Percentiles rank a stretch among this genome's conserved stretches.
These are phyloP conservation scores for Penicillium brasilianum DNA, from an alignment of 2,329 filamentous ascomycete genomes.

Conservation along the genomic window DNA sequence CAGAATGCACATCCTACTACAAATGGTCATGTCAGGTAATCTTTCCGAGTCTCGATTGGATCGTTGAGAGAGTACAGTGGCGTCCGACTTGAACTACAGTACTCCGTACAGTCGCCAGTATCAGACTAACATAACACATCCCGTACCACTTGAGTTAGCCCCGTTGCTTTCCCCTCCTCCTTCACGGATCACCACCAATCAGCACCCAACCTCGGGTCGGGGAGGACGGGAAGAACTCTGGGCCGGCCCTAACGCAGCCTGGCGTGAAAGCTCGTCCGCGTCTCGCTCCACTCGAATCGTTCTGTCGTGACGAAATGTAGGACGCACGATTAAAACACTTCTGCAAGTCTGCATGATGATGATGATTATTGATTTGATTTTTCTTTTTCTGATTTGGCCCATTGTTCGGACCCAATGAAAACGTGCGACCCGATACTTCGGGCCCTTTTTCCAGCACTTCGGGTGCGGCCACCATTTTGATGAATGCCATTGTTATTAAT, in stretches of 20 bases:
- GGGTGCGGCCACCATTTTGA: neutral
- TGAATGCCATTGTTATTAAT: constrained; percentile 1
- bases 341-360: neutral
- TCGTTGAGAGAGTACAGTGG: neutral
- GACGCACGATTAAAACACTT: neutral
- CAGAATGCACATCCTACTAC: no score
- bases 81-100: no score
- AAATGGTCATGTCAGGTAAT: neutral
- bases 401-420: neutral
- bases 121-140: neutral
- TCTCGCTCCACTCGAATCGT: neutral
- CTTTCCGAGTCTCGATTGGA: neutral
- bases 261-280: neutral
- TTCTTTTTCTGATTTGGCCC: neutral
- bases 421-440: neutral
- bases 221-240: neutral
- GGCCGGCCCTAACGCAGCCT: constrained; percentile 3
- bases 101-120: neutral
- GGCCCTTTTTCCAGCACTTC: neutral
- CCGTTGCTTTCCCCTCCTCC: neutral
- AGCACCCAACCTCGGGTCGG: neutral
- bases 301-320: neutral
- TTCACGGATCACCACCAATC: neutral
- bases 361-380: neutral
- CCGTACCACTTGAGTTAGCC: neutral